Base-by-base conservation (phyloP, 176 grass and related monocot species). In the Thinopyrum elongatum region DNA sequence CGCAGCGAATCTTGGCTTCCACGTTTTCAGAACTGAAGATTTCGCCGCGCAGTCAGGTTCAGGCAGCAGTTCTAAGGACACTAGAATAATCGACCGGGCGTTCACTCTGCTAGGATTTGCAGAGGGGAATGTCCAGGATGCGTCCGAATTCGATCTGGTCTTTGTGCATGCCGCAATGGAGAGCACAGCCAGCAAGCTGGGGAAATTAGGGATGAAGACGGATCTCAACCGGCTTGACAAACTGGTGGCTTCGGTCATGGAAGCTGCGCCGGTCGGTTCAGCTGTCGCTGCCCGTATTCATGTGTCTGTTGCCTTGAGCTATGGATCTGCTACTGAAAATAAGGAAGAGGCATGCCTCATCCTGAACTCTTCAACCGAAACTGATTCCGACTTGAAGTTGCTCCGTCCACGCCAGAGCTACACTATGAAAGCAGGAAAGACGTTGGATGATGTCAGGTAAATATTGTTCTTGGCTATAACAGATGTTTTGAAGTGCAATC, bases 371-470 rank as follows among this genome's bases (percentile, higher is more conserved):
- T 79, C 78, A 41, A 70, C 57, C 3, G 76, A 88, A 15, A 84
- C 76, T 87, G 87, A 85, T 74, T 98, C 97, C 31, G 94, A 98
- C 82, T 86, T 96, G 83, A 82, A 69, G 75, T 69, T 95, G 22
- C 75, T 94, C 81, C 86, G 86, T 9, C 97, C 97, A 68, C 78
- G 79, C 68, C 97, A 98, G 87, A 98, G 97, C 91, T 96, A 91
- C 80, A 92, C 86, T 31, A 88, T 98, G 94, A 98, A 92, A 89
- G 86, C 85, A 53, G 97, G 97, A 70, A 90, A 85, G 38, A 67
- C 82, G 46, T 90, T 98, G 60, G 70, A 88, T 59, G 84, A 92
- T 77, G 77, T 98, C 80, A 98, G 97, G 95, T 98, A 76, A 61
- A 66, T 62, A 13, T 79, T 51, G 31, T 53, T 68, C 17, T 82